phyloP scores from a whole-genome alignment of 345 rosid genomes.

The Eutrema japonicum region DNA sequence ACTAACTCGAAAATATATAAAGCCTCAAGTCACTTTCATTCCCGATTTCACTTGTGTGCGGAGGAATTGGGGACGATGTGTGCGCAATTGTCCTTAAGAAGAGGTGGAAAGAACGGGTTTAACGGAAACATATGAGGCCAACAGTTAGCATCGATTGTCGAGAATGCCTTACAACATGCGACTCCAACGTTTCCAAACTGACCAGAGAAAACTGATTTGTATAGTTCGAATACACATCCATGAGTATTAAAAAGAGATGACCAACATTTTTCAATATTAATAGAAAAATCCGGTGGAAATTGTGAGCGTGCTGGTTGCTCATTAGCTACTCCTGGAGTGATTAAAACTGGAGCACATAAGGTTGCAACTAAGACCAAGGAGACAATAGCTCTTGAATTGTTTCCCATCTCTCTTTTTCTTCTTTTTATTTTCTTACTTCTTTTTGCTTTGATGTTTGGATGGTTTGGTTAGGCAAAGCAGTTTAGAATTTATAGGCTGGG shows the following conservation, averaged over 20 bases:
- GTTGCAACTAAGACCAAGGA: conserved; percentile 8
- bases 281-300: not conserved
- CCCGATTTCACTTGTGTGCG: not conserved
- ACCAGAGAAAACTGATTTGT: conserved; percentile 23
- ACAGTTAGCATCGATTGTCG: conserved; percentile 24
- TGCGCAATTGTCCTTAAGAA: conserved; percentile 24
- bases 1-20: not conserved
- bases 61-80: not conserved
- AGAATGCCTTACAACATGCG: conserved; percentile 36
- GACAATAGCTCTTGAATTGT: conserved; percentile 14
- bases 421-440: not conserved
- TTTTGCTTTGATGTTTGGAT: conserved; percentile 24
- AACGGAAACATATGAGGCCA: conserved; percentile 36
- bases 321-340: conserved; percentile 19
- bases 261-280: conserved; percentile 30
- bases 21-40: not conserved
- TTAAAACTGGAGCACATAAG: conserved; percentile 1
- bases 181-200: conserved; percentile 22
- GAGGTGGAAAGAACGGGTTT: conserved; percentile 31
- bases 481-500: conserved; percentile 5
- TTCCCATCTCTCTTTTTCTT: conserved; percentile 8
- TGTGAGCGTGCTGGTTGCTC: conserved; percentile 16
- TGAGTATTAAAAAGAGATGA: conserved; percentile 32
- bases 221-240: conserved; percentile 31
- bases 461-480: conserved; percentile 1